A percentile compares a stretch with the other conserved stretches of the same genome.
phyloP scores from a whole-genome alignment of 805 yeast species.

The Wickerhamomyces hampshirensis region DNA sequence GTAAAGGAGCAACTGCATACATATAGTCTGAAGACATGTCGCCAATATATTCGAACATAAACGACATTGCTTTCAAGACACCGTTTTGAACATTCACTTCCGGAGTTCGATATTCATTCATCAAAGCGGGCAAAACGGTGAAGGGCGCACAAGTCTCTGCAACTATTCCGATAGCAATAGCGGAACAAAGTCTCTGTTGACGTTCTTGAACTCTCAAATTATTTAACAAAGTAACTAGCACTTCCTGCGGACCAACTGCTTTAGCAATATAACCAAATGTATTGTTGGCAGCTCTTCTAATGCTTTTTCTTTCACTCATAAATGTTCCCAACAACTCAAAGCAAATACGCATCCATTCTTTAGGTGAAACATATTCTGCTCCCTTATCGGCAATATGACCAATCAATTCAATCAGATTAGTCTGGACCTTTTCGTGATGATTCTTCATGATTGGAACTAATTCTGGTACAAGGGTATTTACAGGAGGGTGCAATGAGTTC shows the following conservation, averaged over 20 bases:
- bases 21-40: slow-evolving; percentile 76
- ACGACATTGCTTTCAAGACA: slow-evolving; percentile 83
- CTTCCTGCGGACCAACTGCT: slow-evolving; percentile 96
- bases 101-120: slow-evolving; percentile 93
- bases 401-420: slow-evolving; percentile 68
- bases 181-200: slow-evolving; percentile 93
- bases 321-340: slow-evolving; percentile 87
- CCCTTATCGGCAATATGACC: slow-evolving; percentile 79
- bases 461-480: slow-evolving; percentile 77
- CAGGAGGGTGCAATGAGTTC: slow-evolving; percentile 68
- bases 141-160: slow-evolving; percentile 92
- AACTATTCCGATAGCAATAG: slow-evolving; percentile 96
- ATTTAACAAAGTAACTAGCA: slow-evolving; percentile 74
- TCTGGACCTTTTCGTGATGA: slow-evolving; percentile 87
- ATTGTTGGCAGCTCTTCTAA: slow-evolving; percentile 78
- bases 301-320: slow-evolving; percentile 70
- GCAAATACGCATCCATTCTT: slow-evolving; percentile 97
- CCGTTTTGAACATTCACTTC: slow-evolving; percentile 95
- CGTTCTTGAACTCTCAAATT: slow-evolving; percentile 92
- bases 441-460: slow-evolving; percentile 89
- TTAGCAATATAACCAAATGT: slow-evolving; percentile 89
- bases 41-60: slow-evolving; percentile 88
- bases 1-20: slow-evolving; percentile 68
- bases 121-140: slow-evolving; percentile 87
- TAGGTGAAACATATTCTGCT: slow-evolving; percentile 78